phyloP scores from a whole-genome alignment of 2,329 filamentous ascomycete species.

The Colletotrichum caudatum region DNA sequence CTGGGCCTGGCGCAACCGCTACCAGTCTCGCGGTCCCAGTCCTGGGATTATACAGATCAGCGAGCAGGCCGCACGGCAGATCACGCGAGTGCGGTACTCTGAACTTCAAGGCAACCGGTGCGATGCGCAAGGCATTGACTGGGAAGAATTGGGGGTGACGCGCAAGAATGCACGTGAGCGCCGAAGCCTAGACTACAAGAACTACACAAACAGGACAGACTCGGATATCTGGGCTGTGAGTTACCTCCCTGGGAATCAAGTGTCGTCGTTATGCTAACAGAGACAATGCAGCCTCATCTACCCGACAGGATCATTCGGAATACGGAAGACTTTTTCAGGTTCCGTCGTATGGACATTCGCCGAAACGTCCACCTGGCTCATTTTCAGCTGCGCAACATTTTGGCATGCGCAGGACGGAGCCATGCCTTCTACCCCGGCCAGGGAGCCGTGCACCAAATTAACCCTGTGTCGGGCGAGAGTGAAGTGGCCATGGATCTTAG shows the following conservation, averaged over 20 bases:
- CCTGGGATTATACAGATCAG: constrained; percentile 51
- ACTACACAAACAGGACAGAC: constrained; percentile 66
- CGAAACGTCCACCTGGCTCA: constrained; percentile 69
- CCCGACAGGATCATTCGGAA: constrained; percentile 53
- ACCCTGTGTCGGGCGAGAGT: constrained; percentile 60
- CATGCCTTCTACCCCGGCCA: constrained; percentile 68
- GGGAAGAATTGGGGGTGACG: constrained; percentile 64
- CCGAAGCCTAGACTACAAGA: constrained; percentile 64
- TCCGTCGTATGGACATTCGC: constrained; percentile 67
- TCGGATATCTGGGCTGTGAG: constrained; percentile 64
- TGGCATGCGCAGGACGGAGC: constrained; percentile 67
- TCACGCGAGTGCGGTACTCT: constrained; percentile 48
- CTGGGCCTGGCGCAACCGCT: constrained; percentile 56
- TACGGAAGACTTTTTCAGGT: constrained; percentile 67
- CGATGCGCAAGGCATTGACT: constrained; percentile 72
- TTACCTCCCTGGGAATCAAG: constrained; percentile 36
- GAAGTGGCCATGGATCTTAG: constrained; percentile 60
- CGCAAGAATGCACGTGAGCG: constrained; percentile 61
- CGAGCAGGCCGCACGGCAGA: constrained; percentile 47
- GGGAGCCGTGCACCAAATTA: constrained; percentile 63
- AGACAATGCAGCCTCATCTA: constrained; percentile 39
- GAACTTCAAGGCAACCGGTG: constrained; percentile 67
- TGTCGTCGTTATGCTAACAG: constrained; percentile 19
- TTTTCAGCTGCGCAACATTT: constrained; percentile 74
- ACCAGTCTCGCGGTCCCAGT: constrained; percentile 32